Evolutionary conservation across 2,329 filamentous ascomycete genomes (phyloP).

Genomic region (Boeremia exigua): DNA sequence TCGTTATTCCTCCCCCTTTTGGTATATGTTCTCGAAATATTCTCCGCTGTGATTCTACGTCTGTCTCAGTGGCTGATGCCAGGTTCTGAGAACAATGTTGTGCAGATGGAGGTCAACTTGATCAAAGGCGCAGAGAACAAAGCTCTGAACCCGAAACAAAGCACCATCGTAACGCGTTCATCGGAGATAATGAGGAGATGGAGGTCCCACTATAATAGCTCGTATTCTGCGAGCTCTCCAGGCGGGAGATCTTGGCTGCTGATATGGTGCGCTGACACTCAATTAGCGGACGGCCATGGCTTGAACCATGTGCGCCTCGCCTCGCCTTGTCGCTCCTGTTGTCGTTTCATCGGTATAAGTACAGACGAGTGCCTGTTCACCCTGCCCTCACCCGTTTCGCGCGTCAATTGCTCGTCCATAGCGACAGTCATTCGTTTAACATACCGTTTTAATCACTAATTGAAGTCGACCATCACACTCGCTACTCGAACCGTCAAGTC

Average conservation of each 20-base stretch:
- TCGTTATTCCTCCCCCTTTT: not conserved
- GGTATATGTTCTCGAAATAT: not conserved
- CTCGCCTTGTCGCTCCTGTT: constrained; percentile 16
- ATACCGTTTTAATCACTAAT: constrained; percentile 24
- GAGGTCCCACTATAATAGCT: constrained; percentile 20
- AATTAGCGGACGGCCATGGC: constrained; percentile 21
- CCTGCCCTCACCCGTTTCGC: constrained; percentile 28
- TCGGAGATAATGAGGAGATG: not conserved
- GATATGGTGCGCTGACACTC: constrained; percentile 20
- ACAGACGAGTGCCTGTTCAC: constrained; percentile 15
- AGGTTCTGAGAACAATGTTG: not conserved
- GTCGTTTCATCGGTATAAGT: constrained; percentile 29
- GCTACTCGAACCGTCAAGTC: constrained; percentile 14
- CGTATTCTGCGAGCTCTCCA: constrained; percentile 22
- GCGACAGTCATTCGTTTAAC: constrained; percentile 37
- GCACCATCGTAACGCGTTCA: constrained; percentile 3
- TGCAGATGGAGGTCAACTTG: not conserved
- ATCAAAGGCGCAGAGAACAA: not conserved
- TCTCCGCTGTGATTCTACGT: constrained; percentile 2
- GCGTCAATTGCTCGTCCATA: constrained; percentile 30
- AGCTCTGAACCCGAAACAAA: not conserved
- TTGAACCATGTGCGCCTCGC: constrained; percentile 28
- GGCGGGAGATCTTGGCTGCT: constrained; percentile 29
- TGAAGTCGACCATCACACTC: constrained; percentile 25
- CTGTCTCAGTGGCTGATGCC: not conserved